Conservation (phyloP, 768 basidiomycete species). For the Panus rudis region DNA sequence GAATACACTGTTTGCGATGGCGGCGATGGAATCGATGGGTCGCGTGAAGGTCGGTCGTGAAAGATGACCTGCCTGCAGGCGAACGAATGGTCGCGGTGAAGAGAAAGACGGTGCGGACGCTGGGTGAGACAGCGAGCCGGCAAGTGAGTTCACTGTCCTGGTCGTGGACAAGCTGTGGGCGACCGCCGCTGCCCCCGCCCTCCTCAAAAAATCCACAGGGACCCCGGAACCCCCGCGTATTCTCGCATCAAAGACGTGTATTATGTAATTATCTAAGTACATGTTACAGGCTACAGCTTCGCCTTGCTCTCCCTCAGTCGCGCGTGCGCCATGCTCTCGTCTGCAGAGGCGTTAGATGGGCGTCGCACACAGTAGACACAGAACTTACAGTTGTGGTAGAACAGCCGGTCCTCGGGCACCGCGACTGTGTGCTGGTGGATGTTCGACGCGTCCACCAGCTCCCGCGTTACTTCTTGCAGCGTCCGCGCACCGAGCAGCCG, state of each 20-base stretch:
- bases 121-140: constrained; percentile 25
- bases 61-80: constrained; percentile 91
- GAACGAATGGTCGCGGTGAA: constrained; percentile 35
- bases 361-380: background rate
- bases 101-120: constrained; percentile 22
- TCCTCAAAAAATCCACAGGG: background rate
- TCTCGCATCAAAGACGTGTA: background rate
- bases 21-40: constrained; percentile 41
- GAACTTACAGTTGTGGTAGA: constrained; percentile 68
- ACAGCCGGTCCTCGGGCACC: constrained; percentile 66
- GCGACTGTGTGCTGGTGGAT: constrained; percentile 54
- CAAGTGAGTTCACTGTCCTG: constrained; percentile 25
- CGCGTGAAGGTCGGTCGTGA: constrained; percentile 73
- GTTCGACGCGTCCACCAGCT: constrained; percentile 81
- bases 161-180: constrained; percentile 18
- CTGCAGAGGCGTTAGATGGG: background rate
- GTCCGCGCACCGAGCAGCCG: constrained; percentile 79
- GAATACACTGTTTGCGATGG: constrained; percentile 34
- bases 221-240: background rate
- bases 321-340: constrained; percentile 10
- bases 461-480: constrained; percentile 68
- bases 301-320: constrained; percentile 11
- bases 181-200: background rate
- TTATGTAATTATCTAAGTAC: background rate
- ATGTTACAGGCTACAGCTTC: constrained; percentile 3